Conservation (phyloP, 2,329 filamentous ascomycete genomes). For the Penicillium sp. region DNA sequence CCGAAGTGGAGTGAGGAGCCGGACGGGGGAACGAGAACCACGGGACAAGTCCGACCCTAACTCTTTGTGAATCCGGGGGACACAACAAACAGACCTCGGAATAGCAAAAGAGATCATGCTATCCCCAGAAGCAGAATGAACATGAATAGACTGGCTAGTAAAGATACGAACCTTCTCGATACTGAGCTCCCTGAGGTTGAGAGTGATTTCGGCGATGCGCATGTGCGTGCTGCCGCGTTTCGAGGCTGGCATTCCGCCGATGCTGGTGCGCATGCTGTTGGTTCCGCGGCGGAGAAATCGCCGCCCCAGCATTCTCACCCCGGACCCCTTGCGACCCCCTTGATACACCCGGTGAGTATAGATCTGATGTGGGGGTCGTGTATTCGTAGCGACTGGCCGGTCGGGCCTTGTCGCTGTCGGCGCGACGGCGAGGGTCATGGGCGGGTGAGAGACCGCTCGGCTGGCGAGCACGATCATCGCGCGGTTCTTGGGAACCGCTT, state of each 20-base stretch:
- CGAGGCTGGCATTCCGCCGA: constrained; percentile 17
- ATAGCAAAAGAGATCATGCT: neutral
- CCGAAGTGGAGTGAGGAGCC: constrained; percentile 21
- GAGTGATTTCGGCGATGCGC: constrained; percentile 33
- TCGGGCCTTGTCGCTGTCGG: constrained; percentile 29
- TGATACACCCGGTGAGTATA: constrained; percentile 20
- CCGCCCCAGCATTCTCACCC: constrained; percentile 25
- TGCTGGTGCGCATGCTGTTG: constrained; percentile 27
- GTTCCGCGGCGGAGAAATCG: constrained; percentile 25
- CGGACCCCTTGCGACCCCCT: constrained; percentile 29
- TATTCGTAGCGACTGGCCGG: constrained; percentile 25
- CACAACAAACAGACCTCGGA: constrained; percentile 21
- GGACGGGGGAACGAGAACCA: constrained; percentile 22
- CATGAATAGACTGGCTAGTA: constrained; percentile 9
- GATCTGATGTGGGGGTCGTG: constrained; percentile 19
- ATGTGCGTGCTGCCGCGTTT: constrained; percentile 22
- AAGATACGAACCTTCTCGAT: constrained; percentile 26
- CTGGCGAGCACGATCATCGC: constrained; percentile 36
- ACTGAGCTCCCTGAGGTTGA: constrained; percentile 25
- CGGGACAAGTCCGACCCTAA: constrained; percentile 33
- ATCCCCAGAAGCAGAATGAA: constrained; percentile 1
- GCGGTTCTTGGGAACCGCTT: constrained; percentile 39
- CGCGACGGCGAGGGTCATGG: constrained; percentile 32
- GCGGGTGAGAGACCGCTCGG: constrained; percentile 24
- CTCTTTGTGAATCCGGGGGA: constrained; percentile 30